Conservation (phyloP, 2,329 filamentous ascomycete genomes). For the Karstenula rhodostoma region DNA sequence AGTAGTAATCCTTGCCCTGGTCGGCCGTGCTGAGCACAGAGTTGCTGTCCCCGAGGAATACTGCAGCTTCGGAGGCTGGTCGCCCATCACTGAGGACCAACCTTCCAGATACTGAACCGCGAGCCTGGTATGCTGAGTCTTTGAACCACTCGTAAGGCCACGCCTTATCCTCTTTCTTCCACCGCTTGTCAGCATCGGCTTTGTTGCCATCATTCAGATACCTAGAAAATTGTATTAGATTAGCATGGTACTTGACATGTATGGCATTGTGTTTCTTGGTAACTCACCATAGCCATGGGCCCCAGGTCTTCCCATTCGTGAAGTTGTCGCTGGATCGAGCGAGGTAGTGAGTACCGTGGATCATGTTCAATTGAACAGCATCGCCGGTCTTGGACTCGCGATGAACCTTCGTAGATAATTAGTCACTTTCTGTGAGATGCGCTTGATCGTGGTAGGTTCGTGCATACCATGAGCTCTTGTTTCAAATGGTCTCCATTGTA, state of each 20-base stretch:
- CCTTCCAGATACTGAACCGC: constrained; percentile 56
- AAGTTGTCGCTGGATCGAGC: constrained; percentile 41
- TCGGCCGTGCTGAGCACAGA: constrained; percentile 57
- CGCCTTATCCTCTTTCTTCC: constrained; percentile 51
- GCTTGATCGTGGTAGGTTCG: too few relatives aligned
- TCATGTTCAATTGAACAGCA: constrained; percentile 62
- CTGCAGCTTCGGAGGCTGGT: constrained; percentile 57
- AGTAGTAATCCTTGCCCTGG: constrained; percentile 60
- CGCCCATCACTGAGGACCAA: constrained; percentile 59
- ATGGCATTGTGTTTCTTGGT: background rate
- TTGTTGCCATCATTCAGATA: constrained; percentile 58
- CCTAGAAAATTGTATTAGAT: background rate
- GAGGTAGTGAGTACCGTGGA: constrained; percentile 58
- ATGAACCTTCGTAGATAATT: constrained; percentile 46
- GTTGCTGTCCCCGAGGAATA: constrained; percentile 60
- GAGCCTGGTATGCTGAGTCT: constrained; percentile 57
- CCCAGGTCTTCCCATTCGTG: constrained; percentile 49
- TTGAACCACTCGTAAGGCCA: constrained; percentile 63
- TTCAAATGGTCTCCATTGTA: constrained; percentile 63
- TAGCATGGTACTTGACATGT: background rate
- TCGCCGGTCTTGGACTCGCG: constrained; percentile 61
- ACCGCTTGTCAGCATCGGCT: constrained; percentile 52
- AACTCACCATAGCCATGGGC: constrained; percentile 48
- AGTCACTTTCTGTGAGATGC: too few relatives aligned
- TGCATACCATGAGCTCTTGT: constrained; percentile 58